Evolutionary conservation across 495 filamentous ascomycete species (phyloP).

Genomic region (Hypomontagnella submonticulosa): DNA sequence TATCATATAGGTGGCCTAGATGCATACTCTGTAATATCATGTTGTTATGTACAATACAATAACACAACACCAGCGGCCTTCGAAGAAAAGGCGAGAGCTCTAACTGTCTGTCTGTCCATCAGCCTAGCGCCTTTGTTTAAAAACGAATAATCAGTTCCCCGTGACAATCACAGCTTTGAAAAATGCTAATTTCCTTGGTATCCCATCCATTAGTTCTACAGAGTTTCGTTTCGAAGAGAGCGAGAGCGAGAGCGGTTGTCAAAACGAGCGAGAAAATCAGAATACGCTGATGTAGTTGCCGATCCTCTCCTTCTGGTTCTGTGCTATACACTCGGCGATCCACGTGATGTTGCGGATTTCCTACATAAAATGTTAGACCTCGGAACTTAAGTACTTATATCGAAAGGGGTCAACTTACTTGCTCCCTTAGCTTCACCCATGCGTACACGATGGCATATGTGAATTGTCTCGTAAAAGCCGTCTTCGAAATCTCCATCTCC

Average conservation of each 20-base stretch:
- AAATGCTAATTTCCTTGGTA: conserved; percentile 42
- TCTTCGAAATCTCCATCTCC: conserved; percentile 98
- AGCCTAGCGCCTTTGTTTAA: conserved; percentile 37
- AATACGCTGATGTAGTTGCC: conserved; percentile 99
- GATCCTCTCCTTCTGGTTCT: conserved; percentile 99
- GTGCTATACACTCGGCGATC: conserved; percentile 99
- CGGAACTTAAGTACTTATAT: neutral
- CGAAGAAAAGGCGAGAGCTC: conserved; percentile 35
- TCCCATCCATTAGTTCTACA: conserved; percentile 52
- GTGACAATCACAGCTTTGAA: conserved; percentile 29
- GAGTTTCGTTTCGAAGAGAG: conserved; percentile 34
- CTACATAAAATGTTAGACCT: conserved; percentile 57
- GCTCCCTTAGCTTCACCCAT: conserved; percentile 97
- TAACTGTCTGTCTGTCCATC: conserved; percentile 36
- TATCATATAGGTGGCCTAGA: conserved; percentile 41
- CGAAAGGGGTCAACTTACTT: conserved; percentile 68
- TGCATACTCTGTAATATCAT: conserved; percentile 42
- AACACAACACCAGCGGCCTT: conserved; percentile 33
- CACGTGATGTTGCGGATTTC: conserved; percentile 99
- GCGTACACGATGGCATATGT: conserved; percentile 95
- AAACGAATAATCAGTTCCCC: conserved; percentile 19
- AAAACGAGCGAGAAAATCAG: conserved; percentile 41
- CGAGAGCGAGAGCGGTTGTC: conserved; percentile 22
- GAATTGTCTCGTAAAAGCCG: conserved; percentile 95
- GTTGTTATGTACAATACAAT: conserved; percentile 43